Percentiles rank a stretch among this genome's conserved stretches.
Conservation (phyloP, 306 rosid species). For the Morella rubra region DNA sequence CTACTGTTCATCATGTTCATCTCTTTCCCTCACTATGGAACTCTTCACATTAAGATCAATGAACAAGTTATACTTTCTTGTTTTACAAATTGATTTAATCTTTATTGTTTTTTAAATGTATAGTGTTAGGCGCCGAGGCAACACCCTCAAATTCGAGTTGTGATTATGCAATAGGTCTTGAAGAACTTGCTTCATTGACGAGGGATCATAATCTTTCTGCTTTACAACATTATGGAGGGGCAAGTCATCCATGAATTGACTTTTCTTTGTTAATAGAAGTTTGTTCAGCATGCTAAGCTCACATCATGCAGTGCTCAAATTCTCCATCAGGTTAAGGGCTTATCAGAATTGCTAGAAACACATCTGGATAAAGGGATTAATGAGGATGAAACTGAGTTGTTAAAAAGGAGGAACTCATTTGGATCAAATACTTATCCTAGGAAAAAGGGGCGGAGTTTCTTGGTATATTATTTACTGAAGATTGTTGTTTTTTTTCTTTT, state of each 20-base stretch:
- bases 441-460: constrained; percentile 83
- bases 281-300: constrained; percentile 12
- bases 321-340: constrained; percentile 63
- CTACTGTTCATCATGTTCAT: neutral
- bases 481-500: neutral
- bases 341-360: constrained; percentile 60
- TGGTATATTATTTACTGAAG: constrained; percentile 40
- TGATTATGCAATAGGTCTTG: constrained; percentile 60
- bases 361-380: constrained; percentile 61
- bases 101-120: constrained; percentile 18
- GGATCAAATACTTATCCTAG: constrained; percentile 97
- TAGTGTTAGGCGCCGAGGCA: constrained; percentile 42
- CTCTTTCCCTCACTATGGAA: neutral
- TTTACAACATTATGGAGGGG: constrained; percentile 82
- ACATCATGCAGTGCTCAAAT: constrained; percentile 17
- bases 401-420: constrained; percentile 57
- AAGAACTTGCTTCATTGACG: constrained; percentile 68
- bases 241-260: constrained; percentile 30
- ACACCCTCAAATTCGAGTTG: constrained; percentile 47
- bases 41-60: neutral
- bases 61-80: neutral
- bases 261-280: neutral
- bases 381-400: constrained; percentile 60
- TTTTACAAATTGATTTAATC: neutral
- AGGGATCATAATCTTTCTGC: constrained; percentile 58